Evolutionary conservation across 768 basidiomycete species (phyloP).

Genomic region (Polyporus arcularius): DNA sequence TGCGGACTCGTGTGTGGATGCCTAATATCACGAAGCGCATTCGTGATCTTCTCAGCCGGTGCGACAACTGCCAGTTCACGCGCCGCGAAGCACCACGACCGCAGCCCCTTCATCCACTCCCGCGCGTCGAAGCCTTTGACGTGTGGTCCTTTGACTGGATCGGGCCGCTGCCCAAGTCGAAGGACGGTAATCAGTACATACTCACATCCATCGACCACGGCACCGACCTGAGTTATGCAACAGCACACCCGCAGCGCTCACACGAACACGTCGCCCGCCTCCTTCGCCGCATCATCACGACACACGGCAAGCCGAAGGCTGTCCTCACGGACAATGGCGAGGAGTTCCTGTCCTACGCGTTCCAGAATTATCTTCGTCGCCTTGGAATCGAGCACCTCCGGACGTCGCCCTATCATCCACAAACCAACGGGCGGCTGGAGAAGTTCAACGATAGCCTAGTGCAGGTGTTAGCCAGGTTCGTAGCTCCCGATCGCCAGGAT

Average conservation of each 20-base stretch:
- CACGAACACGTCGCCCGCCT: neutral
- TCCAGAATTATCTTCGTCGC: conserved; percentile 8
- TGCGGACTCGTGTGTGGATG: conserved; percentile 10
- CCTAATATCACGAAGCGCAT: conserved; percentile 7
- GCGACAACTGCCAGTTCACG: conserved; percentile 24
- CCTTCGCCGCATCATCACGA: conserved; percentile 12
- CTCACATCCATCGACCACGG: conserved; percentile 22
- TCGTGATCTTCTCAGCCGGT: conserved; percentile 17
- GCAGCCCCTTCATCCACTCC: conserved; percentile 26
- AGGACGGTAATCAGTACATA: conserved; percentile 22
- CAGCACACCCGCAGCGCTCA: conserved; percentile 14
- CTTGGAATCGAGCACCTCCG: conserved; percentile 21
- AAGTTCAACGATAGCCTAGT: conserved; percentile 7
- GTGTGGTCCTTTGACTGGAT: conserved; percentile 25
- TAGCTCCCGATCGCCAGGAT: conserved; percentile 8
- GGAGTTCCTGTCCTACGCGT: conserved; percentile 24
- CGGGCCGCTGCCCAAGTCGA: conserved; percentile 19
- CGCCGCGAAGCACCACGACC: conserved; percentile 10
- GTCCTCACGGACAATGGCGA: conserved; percentile 26
- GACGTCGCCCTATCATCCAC: conserved; percentile 18
- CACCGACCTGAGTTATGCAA: conserved; percentile 2
- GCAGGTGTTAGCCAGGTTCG: conserved; percentile 17
- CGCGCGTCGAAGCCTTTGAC: conserved; percentile 20
- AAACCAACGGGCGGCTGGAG: conserved; percentile 4
- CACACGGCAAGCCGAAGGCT: conserved; percentile 19